Percentiles rank a stretch among this genome's conserved stretches.
phyloP scores from a whole-genome alignment of 2,329 filamentous ascomycete species.

The Beauveria medogensis region DNA sequence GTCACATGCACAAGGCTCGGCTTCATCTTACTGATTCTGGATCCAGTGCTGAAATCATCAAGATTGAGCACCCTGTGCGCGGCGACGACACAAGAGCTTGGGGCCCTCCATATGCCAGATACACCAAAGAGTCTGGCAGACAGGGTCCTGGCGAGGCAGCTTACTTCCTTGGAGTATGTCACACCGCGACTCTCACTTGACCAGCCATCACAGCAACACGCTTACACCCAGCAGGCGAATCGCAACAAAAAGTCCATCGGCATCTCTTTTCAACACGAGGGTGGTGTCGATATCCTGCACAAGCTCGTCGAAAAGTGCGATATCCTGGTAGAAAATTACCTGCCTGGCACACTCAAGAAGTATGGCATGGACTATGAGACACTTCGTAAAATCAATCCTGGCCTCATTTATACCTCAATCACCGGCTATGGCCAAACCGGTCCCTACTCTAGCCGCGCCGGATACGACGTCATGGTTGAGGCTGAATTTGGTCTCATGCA shows the following conservation, averaged over 20 bases:
- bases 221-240: constrained; percentile 57
- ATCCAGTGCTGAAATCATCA: constrained; percentile 84
- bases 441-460: constrained; percentile 76
- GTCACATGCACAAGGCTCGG: neutral
- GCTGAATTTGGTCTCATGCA: constrained; percentile 98
- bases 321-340: constrained; percentile 93
- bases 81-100: constrained; percentile 94
- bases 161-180: constrained; percentile 79
- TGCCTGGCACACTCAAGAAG: constrained; percentile 82
- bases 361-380: constrained; percentile 86
- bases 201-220: neutral
- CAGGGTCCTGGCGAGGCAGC: constrained; percentile 82
- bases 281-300: constrained; percentile 81
- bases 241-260: constrained; percentile 95
- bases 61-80: constrained; percentile 85
- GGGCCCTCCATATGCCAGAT: constrained; percentile 88
- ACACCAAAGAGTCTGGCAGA: constrained; percentile 50
- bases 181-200: neutral
- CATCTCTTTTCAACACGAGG: constrained; percentile 78
- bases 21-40: neutral
- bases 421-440: constrained; percentile 96
- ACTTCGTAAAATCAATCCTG: constrained; percentile 71
- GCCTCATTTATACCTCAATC: constrained; percentile 88
- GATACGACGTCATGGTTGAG: constrained; percentile 99
- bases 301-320: constrained; percentile 78